Conservation (phyloP, 441 rosid genomes). For the Bruguiera hainesii region DNA sequence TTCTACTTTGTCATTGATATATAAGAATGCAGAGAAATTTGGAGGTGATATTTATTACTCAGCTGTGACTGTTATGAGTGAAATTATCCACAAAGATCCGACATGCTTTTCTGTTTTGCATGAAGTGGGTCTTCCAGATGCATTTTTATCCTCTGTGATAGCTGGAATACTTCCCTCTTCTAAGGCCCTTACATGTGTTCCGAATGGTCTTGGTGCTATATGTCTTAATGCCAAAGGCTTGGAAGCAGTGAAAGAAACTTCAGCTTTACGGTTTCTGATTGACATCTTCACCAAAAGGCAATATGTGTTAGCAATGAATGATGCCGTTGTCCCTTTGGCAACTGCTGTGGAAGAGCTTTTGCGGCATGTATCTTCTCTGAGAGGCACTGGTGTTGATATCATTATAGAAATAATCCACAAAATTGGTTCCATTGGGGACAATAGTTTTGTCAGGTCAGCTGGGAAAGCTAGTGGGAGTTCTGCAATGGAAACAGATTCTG, state of each 20-base stretch:
- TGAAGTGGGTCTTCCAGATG: constrained; percentile 92
- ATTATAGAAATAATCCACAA: constrained; percentile 84
- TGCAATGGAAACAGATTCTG: constrained; percentile 96
- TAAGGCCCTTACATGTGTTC: constrained; percentile 91
- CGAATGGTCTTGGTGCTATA: constrained; percentile 95
- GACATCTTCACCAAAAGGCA: constrained; percentile 86
- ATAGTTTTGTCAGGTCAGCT: constrained; percentile 41
- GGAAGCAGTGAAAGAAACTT: constrained; percentile 89
- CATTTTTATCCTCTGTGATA: constrained; percentile 86
- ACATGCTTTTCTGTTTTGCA: constrained; percentile 74
- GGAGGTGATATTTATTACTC: constrained; percentile 95
- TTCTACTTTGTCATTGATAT: constrained; percentile 75
- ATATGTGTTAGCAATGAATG: constrained; percentile 90
- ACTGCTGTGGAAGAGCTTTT: constrained; percentile 98
- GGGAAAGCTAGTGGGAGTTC: constrained; percentile 51
- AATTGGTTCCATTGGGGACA: constrained; percentile 64
- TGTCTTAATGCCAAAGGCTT: constrained; percentile 94
- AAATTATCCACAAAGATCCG: constrained; percentile 97
- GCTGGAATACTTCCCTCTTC: constrained; percentile 91
- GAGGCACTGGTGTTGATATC: constrained; percentile 88
- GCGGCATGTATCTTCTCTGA: constrained; percentile 89
- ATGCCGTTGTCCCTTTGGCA: constrained; percentile 92
- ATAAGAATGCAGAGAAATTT: constrained; percentile 75
- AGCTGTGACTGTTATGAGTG: constrained; percentile 99
- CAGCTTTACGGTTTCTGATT: constrained; percentile 77